Base-by-base conservation (phyloP, 768 basidiomycete genomes). In the Hemileccinum impolitum region DNA sequence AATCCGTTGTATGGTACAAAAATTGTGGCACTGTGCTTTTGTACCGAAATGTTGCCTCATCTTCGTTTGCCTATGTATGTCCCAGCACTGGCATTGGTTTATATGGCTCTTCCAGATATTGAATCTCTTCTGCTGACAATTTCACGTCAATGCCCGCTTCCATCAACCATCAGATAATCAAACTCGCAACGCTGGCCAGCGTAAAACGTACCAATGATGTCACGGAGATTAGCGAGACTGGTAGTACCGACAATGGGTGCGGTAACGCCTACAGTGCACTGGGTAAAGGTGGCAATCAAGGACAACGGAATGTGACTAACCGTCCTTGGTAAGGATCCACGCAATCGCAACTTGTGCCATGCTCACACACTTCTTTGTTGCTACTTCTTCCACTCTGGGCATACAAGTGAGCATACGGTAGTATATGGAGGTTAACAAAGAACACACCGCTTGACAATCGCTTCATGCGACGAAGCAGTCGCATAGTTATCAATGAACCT, bases 231-330 rank as follows among this genome's bases (percentile, higher is more conserved):
- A 39, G 72, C 61, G 14, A 72, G 37, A 40, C 61, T 73, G 1
- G 73, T 77, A 3, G 70, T 68, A 3, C 76, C 77, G 8, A 77
- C 63, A 28, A 76, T 74, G 10, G 77, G 76, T 3, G 75, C 73
- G 3, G 67, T 70, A 14, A 77, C 67, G 15, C 48, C 66, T 70
- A 19, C 3, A 30, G 25, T n/a, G n/a, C 21, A 32, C 9, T 18
- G 30, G 25, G 6, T 51, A 9, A 54, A n/a, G n/a, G n/a, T n/a
- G n/a, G n/a, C n/a, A n/a, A n/a, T n/a, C n/a, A 12, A 30, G 19
- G 13, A 35, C 17, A 9, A 32, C 10, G 25, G 42, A 50, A 15
- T 18, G 18, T 14, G n/a, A 42, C 62, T 38, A 1, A 62, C 70
- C 60, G 2, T 63, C 62, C 38, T 71, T 71, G 32, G 48, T 47